phyloP scores from a whole-genome alignment of 192 early-diverging fungal species.

The Funneliformis geosporum region DNA sequence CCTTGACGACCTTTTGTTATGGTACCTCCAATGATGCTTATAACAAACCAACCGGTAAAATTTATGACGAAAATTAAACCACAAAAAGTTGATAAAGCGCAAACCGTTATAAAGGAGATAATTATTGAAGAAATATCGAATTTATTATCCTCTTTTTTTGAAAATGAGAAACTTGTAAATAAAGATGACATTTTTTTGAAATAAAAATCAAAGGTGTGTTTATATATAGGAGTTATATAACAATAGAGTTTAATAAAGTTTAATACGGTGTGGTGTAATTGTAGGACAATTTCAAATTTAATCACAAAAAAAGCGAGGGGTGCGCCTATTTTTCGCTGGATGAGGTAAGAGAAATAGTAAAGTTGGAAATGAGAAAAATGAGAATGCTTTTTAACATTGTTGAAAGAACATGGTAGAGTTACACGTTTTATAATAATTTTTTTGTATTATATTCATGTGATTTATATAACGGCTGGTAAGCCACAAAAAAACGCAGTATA shows the following conservation, averaged over 20 bases:
- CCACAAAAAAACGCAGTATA: background rate
- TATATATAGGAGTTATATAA: background rate
- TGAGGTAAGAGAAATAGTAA: background rate
- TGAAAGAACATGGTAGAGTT: background rate
- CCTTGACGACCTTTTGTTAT: background rate
- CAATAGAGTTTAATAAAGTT: no score
- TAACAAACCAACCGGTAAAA: background rate
- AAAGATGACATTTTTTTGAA: background rate
- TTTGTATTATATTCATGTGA: background rate
- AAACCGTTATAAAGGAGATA: background rate
- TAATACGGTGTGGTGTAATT: background rate
- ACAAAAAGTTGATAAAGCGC: conserved; percentile 7
- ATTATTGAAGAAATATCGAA: background rate
- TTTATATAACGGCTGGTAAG: background rate
- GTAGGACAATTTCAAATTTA: background rate
- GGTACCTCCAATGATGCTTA: background rate
- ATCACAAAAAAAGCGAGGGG: no score
- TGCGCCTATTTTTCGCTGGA: background rate
- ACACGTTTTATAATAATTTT: background rate
- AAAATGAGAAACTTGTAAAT: background rate
- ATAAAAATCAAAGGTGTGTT: background rate
- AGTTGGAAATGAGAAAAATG: background rate
- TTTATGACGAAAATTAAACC: background rate
- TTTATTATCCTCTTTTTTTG: background rate
- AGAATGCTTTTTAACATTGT: background rate